Percentiles rank a stretch among this genome's conserved stretches.
Conservation (phyloP, 1,284 basidiomycete genomes). For the Trametes versicolor region DNA sequence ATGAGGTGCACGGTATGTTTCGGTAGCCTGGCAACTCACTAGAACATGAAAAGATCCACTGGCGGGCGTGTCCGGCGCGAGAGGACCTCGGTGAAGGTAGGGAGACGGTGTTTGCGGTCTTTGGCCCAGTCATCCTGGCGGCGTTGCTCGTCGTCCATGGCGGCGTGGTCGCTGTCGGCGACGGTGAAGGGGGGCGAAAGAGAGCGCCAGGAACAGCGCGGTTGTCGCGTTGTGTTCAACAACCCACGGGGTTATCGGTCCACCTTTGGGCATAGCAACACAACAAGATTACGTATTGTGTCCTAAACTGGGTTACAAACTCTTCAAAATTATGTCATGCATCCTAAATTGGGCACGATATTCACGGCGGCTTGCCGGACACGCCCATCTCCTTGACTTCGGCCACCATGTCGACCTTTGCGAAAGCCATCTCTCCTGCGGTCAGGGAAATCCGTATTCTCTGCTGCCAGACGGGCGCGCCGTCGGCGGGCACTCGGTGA, state of each 20-base stretch:
- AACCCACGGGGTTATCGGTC: slow-evolving; percentile 18
- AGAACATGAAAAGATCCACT: slow-evolving; percentile 98
- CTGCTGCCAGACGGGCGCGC: slow-evolving; percentile 83
- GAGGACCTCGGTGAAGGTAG: slow-evolving; percentile 87
- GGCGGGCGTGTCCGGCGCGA: slow-evolving; percentile 91
- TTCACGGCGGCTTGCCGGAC: slow-evolving; percentile 16
- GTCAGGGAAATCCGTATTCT: slow-evolving; percentile 89
- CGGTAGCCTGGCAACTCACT: slow-evolving; percentile 65
- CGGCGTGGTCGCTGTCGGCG: slow-evolving; percentile 32
- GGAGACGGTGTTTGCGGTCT: slow-evolving; percentile 75
- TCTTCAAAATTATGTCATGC: not conserved
- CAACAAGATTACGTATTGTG: not conserved
- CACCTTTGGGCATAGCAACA: slow-evolving; percentile 16
- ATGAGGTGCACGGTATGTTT: slow-evolving; percentile 16
- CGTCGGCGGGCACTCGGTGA: slow-evolving; percentile 87
- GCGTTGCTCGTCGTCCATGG: slow-evolving; percentile 67
- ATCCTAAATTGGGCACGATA: slow-evolving; percentile 1
- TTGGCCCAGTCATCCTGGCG: slow-evolving; percentile 73
- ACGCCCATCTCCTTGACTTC: slow-evolving; percentile 16
- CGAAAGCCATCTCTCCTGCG: slow-evolving; percentile 84
- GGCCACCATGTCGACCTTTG: slow-evolving; percentile 66
- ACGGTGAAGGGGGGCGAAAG: slow-evolving; percentile 24
- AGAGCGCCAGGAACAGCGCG: slow-evolving; percentile 30
- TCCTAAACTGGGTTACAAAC: not conserved
- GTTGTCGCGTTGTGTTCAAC: slow-evolving; percentile 32